These are phyloP conservation scores for Candida coquimbonensis DNA, from an alignment of 805 yeast species.

Conservation along the genomic window DNA sequence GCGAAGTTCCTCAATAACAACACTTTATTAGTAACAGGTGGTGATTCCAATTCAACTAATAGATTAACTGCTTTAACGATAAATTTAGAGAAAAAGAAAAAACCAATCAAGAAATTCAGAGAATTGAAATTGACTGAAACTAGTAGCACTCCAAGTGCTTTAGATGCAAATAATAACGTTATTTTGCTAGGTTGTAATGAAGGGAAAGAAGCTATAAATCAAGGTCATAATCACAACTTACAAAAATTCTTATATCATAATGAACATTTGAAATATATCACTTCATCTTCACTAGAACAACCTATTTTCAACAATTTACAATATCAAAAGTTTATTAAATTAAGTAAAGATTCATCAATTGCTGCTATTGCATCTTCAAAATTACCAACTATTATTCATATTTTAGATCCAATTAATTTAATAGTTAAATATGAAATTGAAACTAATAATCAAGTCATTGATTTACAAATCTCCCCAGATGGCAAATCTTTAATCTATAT, in stretches of 20 bases:
- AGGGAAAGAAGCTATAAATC: slow-evolving; percentile 47
- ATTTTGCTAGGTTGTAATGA: slow-evolving; percentile 79
- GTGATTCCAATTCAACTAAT: slow-evolving; percentile 52
- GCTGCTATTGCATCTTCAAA: slow-evolving; percentile 71
- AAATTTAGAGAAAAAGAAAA: slow-evolving; percentile 43
- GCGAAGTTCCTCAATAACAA: slow-evolving; percentile 62
- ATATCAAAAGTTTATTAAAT: slow-evolving; percentile 52
- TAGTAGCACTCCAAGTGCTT: slow-evolving; percentile 80
- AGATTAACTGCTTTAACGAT: slow-evolving; percentile 67
- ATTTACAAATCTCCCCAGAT: slow-evolving; percentile 63
- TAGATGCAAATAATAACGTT: slow-evolving; percentile 48
- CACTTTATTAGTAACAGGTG: slow-evolving; percentile 76
- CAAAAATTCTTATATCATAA: slow-evolving; percentile 61
- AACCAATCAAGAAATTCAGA: slow-evolving; percentile 56
- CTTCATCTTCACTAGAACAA: slow-evolving; percentile 52
- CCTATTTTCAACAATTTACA: slow-evolving; percentile 31
- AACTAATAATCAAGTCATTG: slow-evolving; percentile 53
- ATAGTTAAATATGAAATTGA: slow-evolving; percentile 50
- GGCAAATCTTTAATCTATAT: slow-evolving; percentile 63
- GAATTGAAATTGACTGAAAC: slow-evolving; percentile 56
- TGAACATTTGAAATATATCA: slow-evolving; percentile 62
- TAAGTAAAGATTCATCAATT: slow-evolving; percentile 51
- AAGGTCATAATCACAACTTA: slow-evolving; percentile 58
- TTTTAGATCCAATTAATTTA: slow-evolving; percentile 52
- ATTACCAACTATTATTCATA: slow-evolving; percentile 57